phyloP scores from a whole-genome alignment of 208 protist species.

The Spongospora subterranea region DNA sequence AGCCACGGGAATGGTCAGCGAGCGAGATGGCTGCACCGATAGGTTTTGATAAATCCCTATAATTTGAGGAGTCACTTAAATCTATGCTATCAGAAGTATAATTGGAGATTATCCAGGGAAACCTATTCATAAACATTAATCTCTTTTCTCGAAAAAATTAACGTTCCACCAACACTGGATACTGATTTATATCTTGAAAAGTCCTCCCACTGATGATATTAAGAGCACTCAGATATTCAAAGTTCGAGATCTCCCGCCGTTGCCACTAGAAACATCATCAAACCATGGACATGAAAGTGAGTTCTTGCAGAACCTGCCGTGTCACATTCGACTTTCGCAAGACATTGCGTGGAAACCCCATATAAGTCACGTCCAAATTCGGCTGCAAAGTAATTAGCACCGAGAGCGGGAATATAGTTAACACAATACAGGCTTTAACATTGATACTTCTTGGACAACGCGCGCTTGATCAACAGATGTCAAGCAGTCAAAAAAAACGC shows the following conservation, averaged over 20 bases:
- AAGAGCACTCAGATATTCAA: constrained; percentile 76
- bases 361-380: background rate
- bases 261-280: constrained; percentile 48
- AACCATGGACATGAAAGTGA: background rate
- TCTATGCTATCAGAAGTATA: constrained; percentile 65
- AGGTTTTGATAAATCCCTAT: constrained; percentile 71
- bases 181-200: constrained; percentile 96
- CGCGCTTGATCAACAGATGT: background rate
- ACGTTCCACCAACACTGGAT: constrained; percentile 95
- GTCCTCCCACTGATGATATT: constrained; percentile 93
- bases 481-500: constrained; percentile 48
- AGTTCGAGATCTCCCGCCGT: constrained; percentile 62
- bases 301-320: background rate
- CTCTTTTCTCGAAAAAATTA: background rate
- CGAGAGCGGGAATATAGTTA: background rate
- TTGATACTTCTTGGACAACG: constrained; percentile 34
- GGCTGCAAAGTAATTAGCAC: background rate
- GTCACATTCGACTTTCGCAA: background rate
- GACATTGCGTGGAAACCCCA: background rate
- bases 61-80: constrained; percentile 64
- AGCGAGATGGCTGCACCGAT: constrained; percentile 65
- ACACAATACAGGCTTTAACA: constrained; percentile 11
- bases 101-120: constrained; percentile 73
- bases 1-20: constrained; percentile 23
- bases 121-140: background rate